A percentile compares a stretch with the other conserved stretches of the same genome.
Conservation (phyloP, 129 eudicot genomes). For the Flaveria ramosissima region DNA sequence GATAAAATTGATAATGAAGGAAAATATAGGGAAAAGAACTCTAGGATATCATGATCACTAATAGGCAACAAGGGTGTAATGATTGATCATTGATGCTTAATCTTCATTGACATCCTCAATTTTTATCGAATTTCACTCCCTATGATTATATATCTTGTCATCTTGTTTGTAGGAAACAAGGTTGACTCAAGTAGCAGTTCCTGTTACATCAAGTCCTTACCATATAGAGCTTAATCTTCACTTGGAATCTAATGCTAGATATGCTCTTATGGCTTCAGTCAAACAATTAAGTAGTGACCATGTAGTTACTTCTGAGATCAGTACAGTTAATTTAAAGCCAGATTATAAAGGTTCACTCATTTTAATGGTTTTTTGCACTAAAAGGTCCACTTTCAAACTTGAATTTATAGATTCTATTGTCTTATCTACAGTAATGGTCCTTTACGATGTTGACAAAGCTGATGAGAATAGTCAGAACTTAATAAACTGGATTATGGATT, state of each 20-base stretch:
- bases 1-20: background rate
- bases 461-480: conserved; percentile 74
- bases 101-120: conserved; percentile 7
- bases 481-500: conserved; percentile 86
- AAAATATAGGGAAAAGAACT: conserved; percentile 1
- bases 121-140: background rate
- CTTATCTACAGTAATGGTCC: conserved; percentile 65
- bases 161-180: conserved; percentile 53
- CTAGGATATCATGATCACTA: background rate
- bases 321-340: conserved; percentile 57
- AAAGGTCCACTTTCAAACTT: background rate
- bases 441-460: conserved; percentile 80
- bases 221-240: conserved; percentile 72
- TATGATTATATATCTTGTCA: background rate
- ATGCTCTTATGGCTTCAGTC: conserved; percentile 77
- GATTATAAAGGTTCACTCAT: conserved; percentile 58
- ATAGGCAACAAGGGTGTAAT: background rate
- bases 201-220: conserved; percentile 60
- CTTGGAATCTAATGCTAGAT: conserved; percentile 64
- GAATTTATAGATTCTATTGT: conserved; percentile 14
- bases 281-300: conserved; percentile 63
- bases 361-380: background rate
- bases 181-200: conserved; percentile 60
- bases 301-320: conserved; percentile 59
- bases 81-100: background rate